Evolutionary conservation across 1,139 yeast genomes (phyloP), one percentile per base, ranked within the genome.

Genomic region (Geotrichum australiense): DNA sequence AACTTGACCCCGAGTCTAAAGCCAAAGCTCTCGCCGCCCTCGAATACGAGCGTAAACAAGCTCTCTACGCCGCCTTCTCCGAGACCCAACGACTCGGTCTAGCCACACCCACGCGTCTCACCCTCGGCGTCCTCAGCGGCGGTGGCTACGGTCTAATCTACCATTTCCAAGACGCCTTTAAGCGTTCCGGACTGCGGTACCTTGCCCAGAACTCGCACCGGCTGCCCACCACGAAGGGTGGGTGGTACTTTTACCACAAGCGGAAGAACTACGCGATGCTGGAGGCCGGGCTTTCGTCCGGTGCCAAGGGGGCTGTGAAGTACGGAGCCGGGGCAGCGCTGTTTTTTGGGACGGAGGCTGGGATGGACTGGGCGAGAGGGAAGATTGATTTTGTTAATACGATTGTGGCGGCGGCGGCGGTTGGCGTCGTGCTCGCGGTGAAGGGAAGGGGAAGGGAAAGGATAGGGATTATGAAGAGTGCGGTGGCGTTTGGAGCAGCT

Each of bases 241-340:
- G 91, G 0, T 85, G 95, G 95, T 86, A 82, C 58, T 82, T 81
- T 57, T 85, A 86, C 62, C 94, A 85, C 61, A 85, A 83, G 61
- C 73, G 86, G 51, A 85, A 84, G 64, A 82, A 83, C 60, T 83
- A 83, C 58, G 82, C 80, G 33, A 77, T 85, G 64, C 62, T 82
- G 31, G 68, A 74, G 42, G 66, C 65, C 20, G 85, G 83, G 0
- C 60, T 74, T 49, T 63, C 62, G 12, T 49, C 55, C 11, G 83
- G 79, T 0, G 47, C 70, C 20, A 59, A 56, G 42, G 69, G 66
- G 20, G 71, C 74, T 0, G 41, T 62, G 14, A 76, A 73, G 50
- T 68, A 69, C 45, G 67, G 78, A 2, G 45, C 59, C 0, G 70
- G 74, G 3, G 73, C 78, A 1, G 67, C 73, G 0, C 56, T 69